Conservation (phyloP, 1,139 yeast genomes). For the Tardiomyces blankii region DNA sequence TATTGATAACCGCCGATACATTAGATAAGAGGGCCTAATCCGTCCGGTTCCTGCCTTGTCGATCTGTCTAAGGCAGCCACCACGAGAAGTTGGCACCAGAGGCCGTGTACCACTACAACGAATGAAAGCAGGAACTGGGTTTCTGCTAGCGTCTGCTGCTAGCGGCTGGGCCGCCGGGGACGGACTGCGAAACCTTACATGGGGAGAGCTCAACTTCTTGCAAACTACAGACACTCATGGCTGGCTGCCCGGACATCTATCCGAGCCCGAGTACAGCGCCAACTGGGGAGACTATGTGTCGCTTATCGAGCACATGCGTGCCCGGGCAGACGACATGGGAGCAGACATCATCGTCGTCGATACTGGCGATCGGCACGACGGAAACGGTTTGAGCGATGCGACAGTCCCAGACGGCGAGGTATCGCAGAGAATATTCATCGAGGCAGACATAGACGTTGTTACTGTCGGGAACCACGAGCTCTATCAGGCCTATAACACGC, state of each 20-base stretch:
- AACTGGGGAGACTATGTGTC: constrained; percentile 92
- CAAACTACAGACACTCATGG: constrained; percentile 93
- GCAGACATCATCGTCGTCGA: constrained; percentile 69
- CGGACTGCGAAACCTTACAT: constrained; percentile 35
- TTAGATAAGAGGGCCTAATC: neutral
- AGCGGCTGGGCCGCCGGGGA: neutral
- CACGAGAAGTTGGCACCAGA: too few species aligned
- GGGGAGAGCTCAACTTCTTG: constrained; percentile 70
- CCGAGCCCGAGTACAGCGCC: constrained; percentile 64
- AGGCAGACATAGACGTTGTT: constrained; percentile 54
- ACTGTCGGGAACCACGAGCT: constrained; percentile 92
- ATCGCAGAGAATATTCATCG: constrained; percentile 52
- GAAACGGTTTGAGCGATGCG: constrained; percentile 80
- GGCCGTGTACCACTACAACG: too few species aligned
- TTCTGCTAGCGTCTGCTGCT: neutral
- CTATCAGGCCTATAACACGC: constrained; percentile 56
- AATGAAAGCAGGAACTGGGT: neutral
- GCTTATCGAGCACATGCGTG: constrained; percentile 42
- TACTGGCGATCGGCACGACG: constrained; percentile 92
- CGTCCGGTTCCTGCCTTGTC: too few species aligned
- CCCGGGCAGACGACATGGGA: constrained; percentile 31
- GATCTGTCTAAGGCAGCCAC: too few species aligned
- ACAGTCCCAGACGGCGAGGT: constrained; percentile 58
- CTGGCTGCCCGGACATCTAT: constrained; percentile 83
- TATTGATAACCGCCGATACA: neutral